phyloP scores from a whole-genome alignment of 768 basidiomycete species.

The Suillus subaureus region DNA sequence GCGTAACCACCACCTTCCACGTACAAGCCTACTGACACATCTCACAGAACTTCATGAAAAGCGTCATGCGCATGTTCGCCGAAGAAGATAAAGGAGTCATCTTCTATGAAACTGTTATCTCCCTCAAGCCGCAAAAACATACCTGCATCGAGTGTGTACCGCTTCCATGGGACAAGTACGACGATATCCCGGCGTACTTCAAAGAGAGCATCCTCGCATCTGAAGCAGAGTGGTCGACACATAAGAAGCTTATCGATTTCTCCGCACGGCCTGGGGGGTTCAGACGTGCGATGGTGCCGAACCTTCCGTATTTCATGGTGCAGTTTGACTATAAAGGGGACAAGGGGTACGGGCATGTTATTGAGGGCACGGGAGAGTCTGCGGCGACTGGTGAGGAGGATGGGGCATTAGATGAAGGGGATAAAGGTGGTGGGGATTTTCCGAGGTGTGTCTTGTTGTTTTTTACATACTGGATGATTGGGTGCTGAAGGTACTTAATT shows the following conservation, averaged over 20 bases:
- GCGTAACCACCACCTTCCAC: slow-evolving; percentile 27
- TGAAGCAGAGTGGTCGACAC: slow-evolving; percentile 97
- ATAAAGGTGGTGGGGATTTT: slow-evolving; percentile 90
- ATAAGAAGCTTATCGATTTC: slow-evolving; percentile 97
- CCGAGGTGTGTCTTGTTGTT: slow-evolving; percentile 58
- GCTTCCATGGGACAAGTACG: slow-evolving; percentile 85
- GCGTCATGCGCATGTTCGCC: slow-evolving; percentile 92
- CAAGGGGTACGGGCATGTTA: slow-evolving; percentile 97
- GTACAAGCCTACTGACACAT: slow-evolving; percentile 5
- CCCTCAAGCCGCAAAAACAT: slow-evolving; percentile 85
- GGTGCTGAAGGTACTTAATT: slow-evolving; percentile 11
- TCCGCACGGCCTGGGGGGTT: slow-evolving; percentile 89
- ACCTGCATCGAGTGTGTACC: slow-evolving; percentile 95
- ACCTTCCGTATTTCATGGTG: slow-evolving; percentile 98
- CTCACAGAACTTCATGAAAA: slow-evolving; percentile 77
- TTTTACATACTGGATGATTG: background rate
- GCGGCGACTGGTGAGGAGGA: slow-evolving; percentile 62
- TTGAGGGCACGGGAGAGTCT: slow-evolving; percentile 82
- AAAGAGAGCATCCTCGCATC: slow-evolving; percentile 84
- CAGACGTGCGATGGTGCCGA: slow-evolving; percentile 92
- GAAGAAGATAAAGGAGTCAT: slow-evolving; percentile 92
- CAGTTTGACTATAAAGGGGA: slow-evolving; percentile 98
- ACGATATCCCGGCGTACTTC: slow-evolving; percentile 91
- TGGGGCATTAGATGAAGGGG: slow-evolving; percentile 77
- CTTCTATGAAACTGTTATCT: slow-evolving; percentile 94